Base-by-base conservation (phyloP, 176 grass and related monocot species). In the Oryza rufipogon region DNA sequence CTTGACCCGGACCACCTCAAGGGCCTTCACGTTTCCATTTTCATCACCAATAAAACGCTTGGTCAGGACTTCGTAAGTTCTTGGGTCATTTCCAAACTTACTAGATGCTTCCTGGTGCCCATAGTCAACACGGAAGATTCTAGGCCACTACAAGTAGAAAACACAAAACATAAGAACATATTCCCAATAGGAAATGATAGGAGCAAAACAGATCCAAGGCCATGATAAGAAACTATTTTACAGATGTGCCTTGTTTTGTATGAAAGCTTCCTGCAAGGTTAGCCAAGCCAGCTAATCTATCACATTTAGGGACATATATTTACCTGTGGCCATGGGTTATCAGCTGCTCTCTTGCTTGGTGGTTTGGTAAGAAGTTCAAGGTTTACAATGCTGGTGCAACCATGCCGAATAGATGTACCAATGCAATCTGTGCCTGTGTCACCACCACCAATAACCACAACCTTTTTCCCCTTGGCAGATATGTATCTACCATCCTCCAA, bases 401-500 rank as follows among this genome's bases (percentile, higher is more conserved):
- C 97, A 88, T 99, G 97, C 70, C 97, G 89, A 78, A 94, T 80
- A 42, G 97, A 99, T 77, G 97, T 99, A 64, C 90, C 97, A 30
- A 96, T 94, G 79, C 97, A 99, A 87, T 99, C 97, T 52, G 97
- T 99, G 52, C 97, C 97, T 68, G 90, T 99, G 73, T 99, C 97
- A 71, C 97, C 93, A 75, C 97, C 97, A 81, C 97, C 97, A 44
- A 99, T 99, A 67, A 99, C 97, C n/a, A 96, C 91, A 66, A 99
- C 97, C 76, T 96, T 99, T 85, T 96, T 91, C n/a, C 97, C 97
- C 60, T 91, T 25, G 75, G 97, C 97, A n/a, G 91, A 94, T 72
- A 99, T 94, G 87, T 99, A 99, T 74, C 89, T 96, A 83, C 93
- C 90, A 80, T 99, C 93, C 80, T 94, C 85, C 72, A 96, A 84